Percentiles rank a stretch among this genome's conserved stretches.
Evolutionary conservation across 371 early-diverging fungal genomes (phyloP).

Genomic region (Mucor indicus): DNA sequence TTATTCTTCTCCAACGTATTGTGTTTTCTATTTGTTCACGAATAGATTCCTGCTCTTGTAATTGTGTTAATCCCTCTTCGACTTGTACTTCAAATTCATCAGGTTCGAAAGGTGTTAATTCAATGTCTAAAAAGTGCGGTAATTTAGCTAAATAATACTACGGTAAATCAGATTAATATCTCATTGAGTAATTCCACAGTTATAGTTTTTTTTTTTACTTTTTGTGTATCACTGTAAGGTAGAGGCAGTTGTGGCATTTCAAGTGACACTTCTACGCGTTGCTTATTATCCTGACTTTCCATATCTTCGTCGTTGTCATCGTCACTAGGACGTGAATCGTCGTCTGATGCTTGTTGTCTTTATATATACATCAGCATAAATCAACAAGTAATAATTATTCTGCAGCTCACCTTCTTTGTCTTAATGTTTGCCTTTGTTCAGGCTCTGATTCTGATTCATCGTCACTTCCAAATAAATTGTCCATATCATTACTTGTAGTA

Average conservation of each 20-base stretch:
- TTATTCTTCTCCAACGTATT: conserved; percentile 73
- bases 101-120: conserved; percentile 67
- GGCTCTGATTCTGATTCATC: conserved; percentile 54
- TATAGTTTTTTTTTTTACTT: conserved; percentile 18
- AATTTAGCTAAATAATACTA: conserved; percentile 69
- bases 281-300: conserved; percentile 31
- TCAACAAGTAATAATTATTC: too few relatives aligned
- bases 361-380: too few relatives aligned
- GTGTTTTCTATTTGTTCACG: conserved; percentile 70
- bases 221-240: conserved; percentile 32
- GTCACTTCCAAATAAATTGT: conserved; percentile 37
- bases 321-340: too few relatives aligned
- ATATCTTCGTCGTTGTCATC: conserved; percentile 13
- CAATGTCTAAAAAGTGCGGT: conserved; percentile 72
- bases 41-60: conserved; percentile 38
- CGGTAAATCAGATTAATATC: neutral
- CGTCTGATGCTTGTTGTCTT: too few relatives aligned
- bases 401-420: conserved; percentile 60
- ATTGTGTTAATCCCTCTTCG: conserved; percentile 40
- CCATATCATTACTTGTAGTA: conserved; percentile 4
- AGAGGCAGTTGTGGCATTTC: conserved; percentile 39
- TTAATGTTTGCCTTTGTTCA: conserved; percentile 32
- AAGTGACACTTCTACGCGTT: conserved; percentile 32
- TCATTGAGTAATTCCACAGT: neutral
- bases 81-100: conserved; percentile 52